Conservation (phyloP, 805 yeast genomes). For the Wickerhamiella brachini region DNA sequence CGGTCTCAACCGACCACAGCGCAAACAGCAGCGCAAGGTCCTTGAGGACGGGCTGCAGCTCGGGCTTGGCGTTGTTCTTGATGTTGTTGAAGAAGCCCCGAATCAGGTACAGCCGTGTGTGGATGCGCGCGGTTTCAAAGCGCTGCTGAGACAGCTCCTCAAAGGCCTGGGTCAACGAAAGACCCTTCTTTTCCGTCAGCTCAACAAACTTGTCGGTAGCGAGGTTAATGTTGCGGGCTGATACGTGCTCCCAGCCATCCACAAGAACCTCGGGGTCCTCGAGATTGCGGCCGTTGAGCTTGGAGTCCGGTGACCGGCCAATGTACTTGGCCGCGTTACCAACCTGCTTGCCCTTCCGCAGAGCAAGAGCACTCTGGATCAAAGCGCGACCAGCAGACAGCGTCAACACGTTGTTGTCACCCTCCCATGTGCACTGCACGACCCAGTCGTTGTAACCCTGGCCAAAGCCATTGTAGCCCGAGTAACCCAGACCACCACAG, state of each 20-base stretch:
- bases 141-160: constrained; percentile 28
- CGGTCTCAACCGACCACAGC: constrained; percentile 50
- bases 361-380: constrained; percentile 31
- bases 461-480: constrained; percentile 72
- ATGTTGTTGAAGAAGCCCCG: constrained; percentile 26
- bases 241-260: constrained; percentile 27
- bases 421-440: constrained; percentile 92
- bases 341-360: constrained; percentile 30
- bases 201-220: constrained; percentile 21
- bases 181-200: constrained; percentile 14
- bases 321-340: constrained; percentile 34
- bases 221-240: constrained; percentile 21
- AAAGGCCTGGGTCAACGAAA: constrained; percentile 22
- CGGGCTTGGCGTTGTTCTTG: constrained; percentile 23
- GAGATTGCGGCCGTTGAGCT: constrained; percentile 15
- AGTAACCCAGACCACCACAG: constrained; percentile 87
- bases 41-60: constrained; percentile 36
- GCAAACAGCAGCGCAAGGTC: constrained; percentile 51
- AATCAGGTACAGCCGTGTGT: constrained; percentile 25
- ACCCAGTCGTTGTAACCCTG: constrained; percentile 78
- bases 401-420: constrained; percentile 72
- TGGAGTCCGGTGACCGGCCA: constrained; percentile 12
- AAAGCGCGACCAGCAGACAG: constrained; percentile 66
- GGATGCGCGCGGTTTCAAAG: constrained; percentile 26
- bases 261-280: constrained; percentile 18